Percentiles rank a stretch among this genome's conserved stretches.
Conservation (phyloP, 108 stramenopile species). For the Parietichytrium sp. region DNA sequence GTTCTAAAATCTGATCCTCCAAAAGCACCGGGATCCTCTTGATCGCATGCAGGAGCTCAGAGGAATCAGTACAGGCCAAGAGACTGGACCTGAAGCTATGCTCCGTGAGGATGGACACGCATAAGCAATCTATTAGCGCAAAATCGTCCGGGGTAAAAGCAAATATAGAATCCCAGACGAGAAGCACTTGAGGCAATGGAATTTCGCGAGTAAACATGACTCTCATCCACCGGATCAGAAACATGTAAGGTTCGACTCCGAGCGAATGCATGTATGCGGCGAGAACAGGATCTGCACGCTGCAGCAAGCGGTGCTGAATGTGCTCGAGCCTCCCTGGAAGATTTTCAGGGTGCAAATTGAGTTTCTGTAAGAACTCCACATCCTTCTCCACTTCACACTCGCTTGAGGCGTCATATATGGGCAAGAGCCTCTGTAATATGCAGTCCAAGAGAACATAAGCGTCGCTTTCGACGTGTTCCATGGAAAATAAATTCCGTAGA, state of each 20-base stretch:
- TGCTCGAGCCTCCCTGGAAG: slow-evolving; percentile 19
- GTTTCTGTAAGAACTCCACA: too few relatives aligned
- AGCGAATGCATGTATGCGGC: background rate
- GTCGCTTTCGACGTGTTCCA: background rate
- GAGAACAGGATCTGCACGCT: slow-evolving; percentile 24
- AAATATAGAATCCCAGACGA: slow-evolving; percentile 16
- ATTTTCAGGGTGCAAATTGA: too few relatives aligned
- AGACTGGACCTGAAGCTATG: background rate
- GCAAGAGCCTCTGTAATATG: background rate
- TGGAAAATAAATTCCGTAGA: too few relatives aligned
- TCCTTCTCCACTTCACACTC: too few relatives aligned
- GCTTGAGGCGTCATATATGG: background rate
- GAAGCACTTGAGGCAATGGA: background rate
- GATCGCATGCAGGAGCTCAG: background rate
- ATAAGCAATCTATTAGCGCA: slow-evolving; percentile 17
- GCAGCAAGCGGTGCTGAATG: slow-evolving; percentile 24
- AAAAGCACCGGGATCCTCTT: background rate
- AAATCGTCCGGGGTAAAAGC: slow-evolving; percentile 1
- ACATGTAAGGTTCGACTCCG: slow-evolving; percentile 18
- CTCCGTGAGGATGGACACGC: slow-evolving; percentile 23
- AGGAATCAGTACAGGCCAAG: background rate
- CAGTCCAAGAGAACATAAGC: background rate
- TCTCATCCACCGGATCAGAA: slow-evolving; percentile 1
- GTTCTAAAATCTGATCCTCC: background rate
- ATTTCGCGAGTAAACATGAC: background rate